Evolutionary conservation across 345 rosid genomes (phyloP).

Genomic region (Reutealis trisperma): DNA sequence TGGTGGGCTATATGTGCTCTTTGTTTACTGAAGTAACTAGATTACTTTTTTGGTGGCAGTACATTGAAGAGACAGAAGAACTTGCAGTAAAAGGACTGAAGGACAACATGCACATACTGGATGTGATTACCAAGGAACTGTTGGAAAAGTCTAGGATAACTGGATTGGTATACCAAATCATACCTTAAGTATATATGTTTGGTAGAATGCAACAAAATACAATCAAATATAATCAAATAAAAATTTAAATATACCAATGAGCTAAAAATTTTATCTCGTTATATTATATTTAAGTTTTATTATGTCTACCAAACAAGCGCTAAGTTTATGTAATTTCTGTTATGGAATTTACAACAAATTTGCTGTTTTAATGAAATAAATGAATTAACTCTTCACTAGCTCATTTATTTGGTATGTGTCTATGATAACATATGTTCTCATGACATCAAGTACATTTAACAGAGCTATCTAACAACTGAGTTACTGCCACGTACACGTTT

Average conservation of each 20-base stretch:
- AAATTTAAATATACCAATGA: too few relatives aligned
- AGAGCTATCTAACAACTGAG: too few relatives aligned
- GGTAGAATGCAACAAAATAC: too few relatives aligned
- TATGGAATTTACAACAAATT: slow-evolving; percentile 1
- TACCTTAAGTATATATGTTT: neutral
- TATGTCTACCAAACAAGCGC: too few relatives aligned
- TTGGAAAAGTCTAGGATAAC: slow-evolving; percentile 82
- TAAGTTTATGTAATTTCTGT: neutral
- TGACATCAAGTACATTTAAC: neutral
- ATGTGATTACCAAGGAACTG: slow-evolving; percentile 64
- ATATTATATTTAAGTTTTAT: too few relatives aligned
- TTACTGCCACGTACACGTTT: too few relatives aligned
- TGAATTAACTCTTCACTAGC: neutral
- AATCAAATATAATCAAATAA: too few relatives aligned
- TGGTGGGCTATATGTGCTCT: neutral
- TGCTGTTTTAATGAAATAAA: neutral
- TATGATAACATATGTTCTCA: neutral
- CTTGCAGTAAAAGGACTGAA: slow-evolving; percentile 81
- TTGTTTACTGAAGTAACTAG: neutral
- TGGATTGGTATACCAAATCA: slow-evolving; percentile 66
- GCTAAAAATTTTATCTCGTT: too few relatives aligned
- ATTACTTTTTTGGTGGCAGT: slow-evolving; percentile 55
- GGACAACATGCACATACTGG: slow-evolving; percentile 70
- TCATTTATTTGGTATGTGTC: neutral
- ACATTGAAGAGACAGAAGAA: slow-evolving; percentile 90